phyloP scores from a whole-genome alignment of 768 basidiomycete species.

The Suillus alpinus region DNA sequence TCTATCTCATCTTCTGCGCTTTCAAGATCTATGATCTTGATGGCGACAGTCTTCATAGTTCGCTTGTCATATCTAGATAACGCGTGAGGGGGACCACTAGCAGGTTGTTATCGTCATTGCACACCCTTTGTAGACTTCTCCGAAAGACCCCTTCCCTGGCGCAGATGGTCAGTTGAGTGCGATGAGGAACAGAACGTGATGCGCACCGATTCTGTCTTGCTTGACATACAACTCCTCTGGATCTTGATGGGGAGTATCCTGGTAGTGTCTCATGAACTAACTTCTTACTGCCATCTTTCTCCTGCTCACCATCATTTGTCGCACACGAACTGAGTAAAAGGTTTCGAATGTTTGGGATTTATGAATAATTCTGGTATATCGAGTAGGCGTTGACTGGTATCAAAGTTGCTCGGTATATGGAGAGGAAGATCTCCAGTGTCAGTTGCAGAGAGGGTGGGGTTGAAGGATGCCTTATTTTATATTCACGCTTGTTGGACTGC shows the following conservation, averaged over 20 bases:
- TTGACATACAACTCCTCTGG: slow-evolving; percentile 97
- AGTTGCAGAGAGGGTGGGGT: neutral
- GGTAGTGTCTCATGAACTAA: slow-evolving; percentile 19
- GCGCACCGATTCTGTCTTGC: slow-evolving; percentile 92
- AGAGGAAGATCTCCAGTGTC: neutral
- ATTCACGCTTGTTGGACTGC: slow-evolving; percentile 1
- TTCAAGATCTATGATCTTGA: slow-evolving; percentile 99
- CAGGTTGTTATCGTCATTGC: slow-evolving; percentile 13
- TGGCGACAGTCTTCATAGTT: slow-evolving; percentile 95
- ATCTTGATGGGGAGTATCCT: slow-evolving; percentile 77
- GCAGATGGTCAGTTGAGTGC: slow-evolving; percentile 16
- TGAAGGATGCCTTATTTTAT: slow-evolving; percentile 7
- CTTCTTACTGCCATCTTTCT: neutral
- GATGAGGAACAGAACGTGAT: slow-evolving; percentile 9
- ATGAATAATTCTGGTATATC: slow-evolving; percentile 2
- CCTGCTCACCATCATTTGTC: slow-evolving; percentile 9
- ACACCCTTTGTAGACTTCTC: slow-evolving; percentile 98
- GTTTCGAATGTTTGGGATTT: neutral
- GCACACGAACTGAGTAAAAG: neutral
- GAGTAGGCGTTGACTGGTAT: neutral
- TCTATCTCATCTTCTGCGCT: slow-evolving; percentile 99
- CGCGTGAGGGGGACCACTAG: slow-evolving; percentile 5
- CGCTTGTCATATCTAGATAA: slow-evolving; percentile 82
- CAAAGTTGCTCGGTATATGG: neutral
- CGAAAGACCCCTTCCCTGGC: slow-evolving; percentile 95